Evolutionary conservation across 1,284 basidiomycete species (phyloP).

Genomic region (Takashimella tepidaria): DNA sequence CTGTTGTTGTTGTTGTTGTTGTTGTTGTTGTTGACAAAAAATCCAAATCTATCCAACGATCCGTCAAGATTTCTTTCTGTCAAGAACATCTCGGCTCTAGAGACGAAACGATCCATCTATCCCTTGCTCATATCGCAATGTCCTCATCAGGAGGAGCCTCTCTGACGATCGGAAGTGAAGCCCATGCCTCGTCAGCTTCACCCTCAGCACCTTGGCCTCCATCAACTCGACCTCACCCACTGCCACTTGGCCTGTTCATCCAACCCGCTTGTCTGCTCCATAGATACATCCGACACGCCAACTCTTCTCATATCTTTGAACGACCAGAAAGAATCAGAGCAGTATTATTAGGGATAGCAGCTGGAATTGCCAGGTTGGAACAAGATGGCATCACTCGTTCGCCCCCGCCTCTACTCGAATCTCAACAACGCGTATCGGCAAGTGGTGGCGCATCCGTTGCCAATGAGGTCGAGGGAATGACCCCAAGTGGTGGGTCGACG

Average conservation of each 20-base stretch:
- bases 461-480: background rate
- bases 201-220: background rate
- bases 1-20: background rate
- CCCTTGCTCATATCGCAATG: background rate
- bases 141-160: too few relatives aligned
- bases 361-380: slow-evolving; percentile 68
- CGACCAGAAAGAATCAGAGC: slow-evolving; percentile 84
- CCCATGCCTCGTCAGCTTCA: background rate
- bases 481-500: background rate
- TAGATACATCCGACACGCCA: slow-evolving; percentile 68
- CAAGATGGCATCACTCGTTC: background rate
- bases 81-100: too few relatives aligned
- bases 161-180: too few relatives aligned
- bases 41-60: too few relatives aligned
- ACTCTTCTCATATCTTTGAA: slow-evolving; percentile 71
- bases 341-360: slow-evolving; percentile 70
- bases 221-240: background rate
- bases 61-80: too few relatives aligned
- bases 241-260: slow-evolving; percentile 44
- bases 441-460: background rate
- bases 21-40: too few relatives aligned
- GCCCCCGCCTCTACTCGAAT: background rate
- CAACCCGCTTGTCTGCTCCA: slow-evolving; percentile 54
- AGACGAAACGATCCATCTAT: too few relatives aligned
- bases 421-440: background rate